phyloP scores from a whole-genome alignment of 2,329 filamentous ascomycete genomes.

The Sclerotinia borealis region DNA sequence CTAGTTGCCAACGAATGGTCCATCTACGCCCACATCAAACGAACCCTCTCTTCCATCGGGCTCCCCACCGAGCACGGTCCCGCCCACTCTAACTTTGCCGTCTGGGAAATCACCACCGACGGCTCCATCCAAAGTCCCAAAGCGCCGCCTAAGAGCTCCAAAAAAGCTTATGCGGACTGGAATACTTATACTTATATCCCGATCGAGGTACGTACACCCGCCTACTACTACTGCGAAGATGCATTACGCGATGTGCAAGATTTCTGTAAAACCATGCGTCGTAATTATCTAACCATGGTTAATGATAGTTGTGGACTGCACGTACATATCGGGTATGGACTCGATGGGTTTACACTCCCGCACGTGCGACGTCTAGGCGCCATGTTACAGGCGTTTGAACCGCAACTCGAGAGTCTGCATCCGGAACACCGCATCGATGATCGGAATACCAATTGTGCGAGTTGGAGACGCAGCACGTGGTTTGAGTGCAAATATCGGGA shows the following conservation, averaged over 20 bases:
- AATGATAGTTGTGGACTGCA: constrained; percentile 29
- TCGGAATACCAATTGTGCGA: not conserved
- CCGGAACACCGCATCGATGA: constrained; percentile 2
- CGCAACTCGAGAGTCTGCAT: constrained; percentile 28
- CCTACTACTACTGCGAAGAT: constrained; percentile 10
- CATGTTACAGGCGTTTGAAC: constrained; percentile 29
- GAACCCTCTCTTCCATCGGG: not conserved
- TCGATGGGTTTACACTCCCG: constrained; percentile 19
- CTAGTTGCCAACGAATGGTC: not conserved
- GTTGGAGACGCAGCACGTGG: not conserved
- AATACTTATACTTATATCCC: not conserved
- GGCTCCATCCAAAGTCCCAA: not conserved
- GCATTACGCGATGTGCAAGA: constrained; percentile 10
- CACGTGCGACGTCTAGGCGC: constrained; percentile 28
- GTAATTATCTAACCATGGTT: constrained; percentile 18
- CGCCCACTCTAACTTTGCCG: not conserved
- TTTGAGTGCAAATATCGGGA: not conserved
- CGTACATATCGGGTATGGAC: constrained; percentile 31
- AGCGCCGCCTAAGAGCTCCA: not conserved
- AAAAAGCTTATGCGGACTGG: not conserved
- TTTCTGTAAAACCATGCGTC: constrained; percentile 15
- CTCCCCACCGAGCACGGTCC: not conserved
- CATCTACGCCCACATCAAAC: constrained; percentile 2
- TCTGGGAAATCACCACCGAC: constrained; percentile 16
- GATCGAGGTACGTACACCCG: constrained; percentile 23